Base-by-base conservation (phyloP, 768 basidiomycete species). In the Termitomyces sp. region DNA sequence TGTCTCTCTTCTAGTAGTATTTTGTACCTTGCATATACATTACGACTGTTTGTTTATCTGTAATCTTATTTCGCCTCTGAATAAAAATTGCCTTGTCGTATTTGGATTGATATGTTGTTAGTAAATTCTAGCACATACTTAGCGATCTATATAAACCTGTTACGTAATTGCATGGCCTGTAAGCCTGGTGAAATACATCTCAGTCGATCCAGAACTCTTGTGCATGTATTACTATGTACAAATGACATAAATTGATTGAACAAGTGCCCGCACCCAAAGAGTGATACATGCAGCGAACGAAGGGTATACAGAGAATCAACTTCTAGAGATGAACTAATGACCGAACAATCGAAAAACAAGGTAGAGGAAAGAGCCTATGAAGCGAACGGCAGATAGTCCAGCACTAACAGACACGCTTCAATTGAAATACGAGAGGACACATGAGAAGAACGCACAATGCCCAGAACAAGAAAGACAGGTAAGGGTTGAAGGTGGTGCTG, bases 401-500 rank as follows among this genome's bases (percentile, higher is more conserved):
- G 92, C 90, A 59, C 88, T 90, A 64, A 27, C 37, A 27, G 8
- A 40, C 12, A 32, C 17, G 29, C 10, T 29, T 56, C 43, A 62
- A 53, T 42, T 21, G 21, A 25, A 10, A 25, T 17, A 6, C 14
- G 50, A 25, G 4, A 35, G 9, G 16, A 43, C n/a, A 44, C 4
- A 45, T 14, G 10, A 56, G 40, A 34, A 38, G 41, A 27, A 69
- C 71, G 27, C 56, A 73, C 69, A 70, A 58, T 56, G 69, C 71
- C 63, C 67, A 59, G 49, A 95, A 95, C 54, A 95, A 79, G 76
- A 92, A 88, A 29, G 82, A 83, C 48, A 92, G 80, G 71, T 95
- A 95, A n/a, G 93, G 92, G 66, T 95, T 95, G 76, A 95, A 94
- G 23, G 78, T 77, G 14, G 82, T 75, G 56, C 79, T 76, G 4